Base-by-base conservation (phyloP, 371 early-diverging fungal genomes). In the Mortierella sp. region DNA sequence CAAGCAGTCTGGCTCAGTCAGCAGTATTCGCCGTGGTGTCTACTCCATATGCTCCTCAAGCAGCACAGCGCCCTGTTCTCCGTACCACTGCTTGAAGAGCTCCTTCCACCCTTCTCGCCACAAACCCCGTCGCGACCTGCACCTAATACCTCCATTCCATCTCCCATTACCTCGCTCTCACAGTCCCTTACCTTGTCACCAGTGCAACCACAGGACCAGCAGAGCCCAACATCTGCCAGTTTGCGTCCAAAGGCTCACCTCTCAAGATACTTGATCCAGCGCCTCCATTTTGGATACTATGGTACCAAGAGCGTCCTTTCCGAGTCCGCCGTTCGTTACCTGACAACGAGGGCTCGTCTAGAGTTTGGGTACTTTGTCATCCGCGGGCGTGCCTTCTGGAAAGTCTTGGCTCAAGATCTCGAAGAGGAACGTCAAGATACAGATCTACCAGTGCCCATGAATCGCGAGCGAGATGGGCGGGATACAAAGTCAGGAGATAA, bases 381-480 rank as follows among this genome's bases (percentile, higher is more conserved):
- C 22, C 62, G 63, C n/a, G 74, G 74, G n/a, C 57, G 74, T 25
- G 74, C 74, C 25, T 73, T 73, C 25, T 73, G 74, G 74, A 31
- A 52, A 27, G 37, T 73, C 12, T 29, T n/a, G 1, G 55, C 63
- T 10, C 63, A 73, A 41, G 67, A 67, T 44, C 12, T 60, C 22
- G 63, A 29, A 14, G 47, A 44, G 2, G 9, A 37, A 8, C n/a
- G 21, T 10, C 57, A 19, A 19, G 39, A 13, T 16, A 19, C 5
- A 2, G 22, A 46, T 29, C 19, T 27, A 9, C 17, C n/a, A 0
- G 41, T 17, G 2, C 43, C 45, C 2, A 31, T 10, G 24, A 27
- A n/a, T 25, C 16, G n/a, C 25, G 58, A 52, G 28, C 47, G 39
- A 21, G 54, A 48, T 2, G 59, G 25, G 19, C 22, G 43, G 4